These are phyloP conservation scores for Alternaria longipes DNA, from an alignment of 2,329 filamentous ascomycete genomes.

Conservation along the genomic window DNA sequence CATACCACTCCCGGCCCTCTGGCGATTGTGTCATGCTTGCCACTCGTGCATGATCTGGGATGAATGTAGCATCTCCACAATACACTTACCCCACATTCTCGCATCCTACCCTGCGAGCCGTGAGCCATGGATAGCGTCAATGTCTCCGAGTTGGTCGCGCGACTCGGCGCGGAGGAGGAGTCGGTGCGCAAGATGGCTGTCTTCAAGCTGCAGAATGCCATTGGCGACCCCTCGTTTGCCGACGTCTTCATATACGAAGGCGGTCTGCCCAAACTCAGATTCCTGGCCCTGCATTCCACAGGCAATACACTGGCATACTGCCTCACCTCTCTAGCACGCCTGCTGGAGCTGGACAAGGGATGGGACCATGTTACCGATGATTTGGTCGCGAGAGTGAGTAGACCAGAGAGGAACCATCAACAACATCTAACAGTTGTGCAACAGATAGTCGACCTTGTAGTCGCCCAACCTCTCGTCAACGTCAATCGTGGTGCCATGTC, in stretches of 20 bases:
- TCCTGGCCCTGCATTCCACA: slow-evolving; percentile 82
- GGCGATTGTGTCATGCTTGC: slow-evolving; percentile 13
- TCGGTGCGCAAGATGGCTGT: slow-evolving; percentile 97
- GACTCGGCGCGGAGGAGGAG: slow-evolving; percentile 75
- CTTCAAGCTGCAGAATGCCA: slow-evolving; percentile 95
- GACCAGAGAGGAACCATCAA: neutral
- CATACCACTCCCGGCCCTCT: slow-evolving; percentile 11
- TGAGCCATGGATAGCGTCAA: slow-evolving; percentile 63
- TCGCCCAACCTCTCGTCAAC: slow-evolving; percentile 95
- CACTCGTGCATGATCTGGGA: slow-evolving; percentile 22
- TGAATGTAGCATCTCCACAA: slow-evolving; percentile 18
- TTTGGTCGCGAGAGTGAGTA: slow-evolving; percentile 70
- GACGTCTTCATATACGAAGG: slow-evolving; percentile 94
- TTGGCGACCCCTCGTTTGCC: slow-evolving; percentile 95
- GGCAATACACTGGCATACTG: slow-evolving; percentile 97
- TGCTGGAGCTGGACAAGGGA: slow-evolving; percentile 96
- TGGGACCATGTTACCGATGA: slow-evolving; percentile 88
- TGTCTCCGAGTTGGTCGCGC: slow-evolving; percentile 66
- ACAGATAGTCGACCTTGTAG: slow-evolving; percentile 87
- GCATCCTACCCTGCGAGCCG: slow-evolving; percentile 11
- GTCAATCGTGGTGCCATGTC: slow-evolving; percentile 97
- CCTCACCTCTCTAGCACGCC: slow-evolving; percentile 83
- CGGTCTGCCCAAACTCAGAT: slow-evolving; percentile 81
- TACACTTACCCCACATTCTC: slow-evolving; percentile 23
- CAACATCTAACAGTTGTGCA: slow-evolving; percentile 20